Evolutionary conservation across 1,284 basidiomycete genomes (phyloP).

Genomic region (Melampsora americana): DNA sequence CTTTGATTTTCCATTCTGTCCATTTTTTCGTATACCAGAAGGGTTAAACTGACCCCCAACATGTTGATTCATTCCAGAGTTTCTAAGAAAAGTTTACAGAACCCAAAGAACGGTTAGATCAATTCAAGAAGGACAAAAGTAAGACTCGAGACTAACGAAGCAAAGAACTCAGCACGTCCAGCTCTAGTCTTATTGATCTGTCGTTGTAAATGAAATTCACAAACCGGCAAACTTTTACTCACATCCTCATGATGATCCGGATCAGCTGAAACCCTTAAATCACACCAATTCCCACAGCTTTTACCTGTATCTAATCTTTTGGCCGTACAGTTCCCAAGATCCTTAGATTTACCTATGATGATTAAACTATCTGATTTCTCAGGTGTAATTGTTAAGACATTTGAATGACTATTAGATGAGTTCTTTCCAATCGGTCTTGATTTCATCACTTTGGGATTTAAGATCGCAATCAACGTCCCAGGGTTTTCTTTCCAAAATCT

Average conservation of each 20-base stretch:
- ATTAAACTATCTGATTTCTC: slow-evolving; percentile 72
- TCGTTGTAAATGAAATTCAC: slow-evolving; percentile 40
- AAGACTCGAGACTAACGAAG: slow-evolving; percentile 14
- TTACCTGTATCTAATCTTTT: slow-evolving; percentile 70
- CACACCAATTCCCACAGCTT: slow-evolving; percentile 78
- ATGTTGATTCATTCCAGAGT: slow-evolving; percentile 38
- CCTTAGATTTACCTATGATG: slow-evolving; percentile 78
- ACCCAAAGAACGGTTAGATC: neutral
- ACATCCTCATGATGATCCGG: neutral
- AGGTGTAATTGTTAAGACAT: slow-evolving; percentile 82
- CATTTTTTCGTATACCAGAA: slow-evolving; percentile 12
- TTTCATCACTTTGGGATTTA: slow-evolving; percentile 82
- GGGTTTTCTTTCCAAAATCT: slow-evolving; percentile 74
- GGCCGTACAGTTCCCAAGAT: slow-evolving; percentile 78
- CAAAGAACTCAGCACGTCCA: slow-evolving; percentile 40
- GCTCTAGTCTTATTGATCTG: slow-evolving; percentile 35
- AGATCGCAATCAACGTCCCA: slow-evolving; percentile 80
- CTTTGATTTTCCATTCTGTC: neutral
- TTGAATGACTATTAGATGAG: slow-evolving; percentile 70
- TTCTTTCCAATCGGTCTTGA: slow-evolving; percentile 59
- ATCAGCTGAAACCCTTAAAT: slow-evolving; percentile 60
- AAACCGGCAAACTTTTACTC: slow-evolving; percentile 9
- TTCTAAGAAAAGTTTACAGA: slow-evolving; percentile 6
- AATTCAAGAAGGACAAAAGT: neutral
- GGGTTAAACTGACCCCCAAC: slow-evolving; percentile 24